Conservation (phyloP, 2,329 filamentous ascomycete genomes). For the Fusarium multiceps region DNA sequence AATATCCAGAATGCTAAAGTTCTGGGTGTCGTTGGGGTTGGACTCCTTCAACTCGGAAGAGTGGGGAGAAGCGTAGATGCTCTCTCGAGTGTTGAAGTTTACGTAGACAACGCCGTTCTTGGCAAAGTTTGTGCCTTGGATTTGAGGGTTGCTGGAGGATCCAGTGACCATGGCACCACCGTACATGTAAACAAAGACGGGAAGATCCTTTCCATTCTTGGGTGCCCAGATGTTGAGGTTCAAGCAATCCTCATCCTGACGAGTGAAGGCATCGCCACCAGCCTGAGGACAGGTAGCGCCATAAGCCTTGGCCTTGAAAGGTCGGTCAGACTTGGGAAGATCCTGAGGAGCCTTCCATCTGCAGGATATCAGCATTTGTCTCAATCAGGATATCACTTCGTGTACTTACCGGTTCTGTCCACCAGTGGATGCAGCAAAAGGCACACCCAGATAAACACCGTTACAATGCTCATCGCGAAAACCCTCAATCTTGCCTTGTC, state of each 20-base stretch:
- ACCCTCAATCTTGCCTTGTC: slow-evolving; percentile 50
- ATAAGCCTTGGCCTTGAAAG: slow-evolving; percentile 31
- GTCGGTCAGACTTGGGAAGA: slow-evolving; percentile 20
- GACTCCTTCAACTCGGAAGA: slow-evolving; percentile 51
- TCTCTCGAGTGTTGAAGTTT: slow-evolving; percentile 56
- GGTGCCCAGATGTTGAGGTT: slow-evolving; percentile 55
- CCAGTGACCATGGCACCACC: slow-evolving; percentile 50
- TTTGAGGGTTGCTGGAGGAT: slow-evolving; percentile 54
- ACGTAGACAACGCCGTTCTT: slow-evolving; percentile 53
- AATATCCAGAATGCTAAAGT: slow-evolving; percentile 44
- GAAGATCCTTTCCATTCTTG: slow-evolving; percentile 38
- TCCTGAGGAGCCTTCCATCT: slow-evolving; percentile 42
- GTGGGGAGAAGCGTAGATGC: slow-evolving; percentile 58
- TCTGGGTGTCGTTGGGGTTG: slow-evolving; percentile 36
- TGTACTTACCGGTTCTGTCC: slow-evolving; percentile 50
- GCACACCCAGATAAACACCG: slow-evolving; percentile 54
- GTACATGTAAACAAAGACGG: slow-evolving; percentile 57
- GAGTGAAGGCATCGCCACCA: slow-evolving; percentile 22
- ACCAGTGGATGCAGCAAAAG: slow-evolving; percentile 54
- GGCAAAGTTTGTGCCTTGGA: slow-evolving; percentile 52
- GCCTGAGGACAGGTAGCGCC: slow-evolving; percentile 43
- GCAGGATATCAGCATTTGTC: slow-evolving; percentile 3
- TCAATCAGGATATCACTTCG: background rate
- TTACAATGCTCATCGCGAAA: slow-evolving; percentile 51
- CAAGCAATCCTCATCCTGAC: slow-evolving; percentile 55